Base-by-base conservation (phyloP, 345 rosid species). In the Pistacia integerrima region DNA sequence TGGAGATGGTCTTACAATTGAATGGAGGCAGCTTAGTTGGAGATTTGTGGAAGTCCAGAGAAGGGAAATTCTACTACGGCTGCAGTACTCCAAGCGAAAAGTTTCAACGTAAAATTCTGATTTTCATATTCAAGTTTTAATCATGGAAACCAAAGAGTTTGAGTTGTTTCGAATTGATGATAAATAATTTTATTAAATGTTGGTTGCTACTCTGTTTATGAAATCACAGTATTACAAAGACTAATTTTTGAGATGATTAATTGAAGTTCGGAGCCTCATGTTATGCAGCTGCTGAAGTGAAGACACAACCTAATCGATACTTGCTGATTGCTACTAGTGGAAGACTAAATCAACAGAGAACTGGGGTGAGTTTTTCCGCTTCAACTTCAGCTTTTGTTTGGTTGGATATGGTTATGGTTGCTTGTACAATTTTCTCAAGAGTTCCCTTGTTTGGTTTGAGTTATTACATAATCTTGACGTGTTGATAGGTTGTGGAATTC, bases 301-400 rank as follows among this genome's bases (percentile, higher is more conserved):
- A 81, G 82, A 92, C 84, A 3, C 85, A 90, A 12, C 85, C 82
- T 6, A 72, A 86, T 81, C 86, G 94, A 20, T 95, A 89, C 84
- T 67, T 93, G 86, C 68, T 90, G 82, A 92, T 95, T 13, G 98
- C 90, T 18, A 95, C 99, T 11, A 93, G 98, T 77, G 98, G 99
- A 82, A 98, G 99, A 69, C 73, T 95, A 58, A 95, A 95, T 88
- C 98, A 95, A 70, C 98, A 93, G 76, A 88, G 94, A 82, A 92
- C 98, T 67, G 98, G 97, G 88, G 99, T 93, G 80, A 81, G 92
- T 76, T 69, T 49, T 52, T 38, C n/a, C 41, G 70, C 11, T 46
- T 46, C 49, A 5, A 5, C 49, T 10, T 2, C 7, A 3, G 57
- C 28, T 76, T 51, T 25, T 25, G 30, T 35, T 25, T 18, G 62